phyloP scores from a whole-genome alignment of 805 yeast genomes.

The Peterozyma xylosa region DNA sequence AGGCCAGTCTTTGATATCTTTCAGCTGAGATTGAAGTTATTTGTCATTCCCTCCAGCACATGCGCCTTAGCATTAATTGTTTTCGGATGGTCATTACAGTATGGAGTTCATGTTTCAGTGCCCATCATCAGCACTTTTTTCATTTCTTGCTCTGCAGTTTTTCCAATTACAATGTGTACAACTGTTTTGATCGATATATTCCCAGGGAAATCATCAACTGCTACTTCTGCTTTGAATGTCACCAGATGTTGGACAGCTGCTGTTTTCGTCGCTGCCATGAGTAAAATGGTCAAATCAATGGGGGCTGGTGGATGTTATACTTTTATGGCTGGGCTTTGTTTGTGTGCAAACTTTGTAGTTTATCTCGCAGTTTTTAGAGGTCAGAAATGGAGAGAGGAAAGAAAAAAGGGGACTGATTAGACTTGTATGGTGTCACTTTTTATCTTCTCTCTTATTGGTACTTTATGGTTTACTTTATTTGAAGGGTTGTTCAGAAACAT shows the following conservation, averaged over 20 bases:
- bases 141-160: constrained; percentile 43
- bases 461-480: no score
- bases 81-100: constrained; percentile 61
- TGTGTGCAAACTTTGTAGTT: constrained; percentile 11
- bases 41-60: constrained; percentile 30
- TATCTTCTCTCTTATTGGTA: no score
- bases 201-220: constrained; percentile 58
- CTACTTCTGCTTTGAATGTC: constrained; percentile 59
- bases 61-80: constrained; percentile 32
- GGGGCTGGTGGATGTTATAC: constrained; percentile 69
- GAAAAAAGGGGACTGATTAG: background rate
- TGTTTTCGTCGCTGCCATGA: constrained; percentile 49
- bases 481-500: no score
- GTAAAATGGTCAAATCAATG: constrained; percentile 43
- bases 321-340: constrained; percentile 40
- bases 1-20: constrained; percentile 37
- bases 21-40: constrained; percentile 39
- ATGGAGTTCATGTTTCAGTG: constrained; percentile 33
- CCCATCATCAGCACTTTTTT: constrained; percentile 48
- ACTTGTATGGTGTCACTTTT: no score
- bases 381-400: constrained; percentile 3
- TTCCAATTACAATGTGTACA: constrained; percentile 43
- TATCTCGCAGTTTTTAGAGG: constrained; percentile 5
- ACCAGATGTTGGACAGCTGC: constrained; percentile 60
- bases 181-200: constrained; percentile 62